A percentile compares a stretch with the other conserved stretches of the same genome.
Conservation (phyloP, 2,329 filamentous ascomycete species). For the Elsinoe necatrix region DNA sequence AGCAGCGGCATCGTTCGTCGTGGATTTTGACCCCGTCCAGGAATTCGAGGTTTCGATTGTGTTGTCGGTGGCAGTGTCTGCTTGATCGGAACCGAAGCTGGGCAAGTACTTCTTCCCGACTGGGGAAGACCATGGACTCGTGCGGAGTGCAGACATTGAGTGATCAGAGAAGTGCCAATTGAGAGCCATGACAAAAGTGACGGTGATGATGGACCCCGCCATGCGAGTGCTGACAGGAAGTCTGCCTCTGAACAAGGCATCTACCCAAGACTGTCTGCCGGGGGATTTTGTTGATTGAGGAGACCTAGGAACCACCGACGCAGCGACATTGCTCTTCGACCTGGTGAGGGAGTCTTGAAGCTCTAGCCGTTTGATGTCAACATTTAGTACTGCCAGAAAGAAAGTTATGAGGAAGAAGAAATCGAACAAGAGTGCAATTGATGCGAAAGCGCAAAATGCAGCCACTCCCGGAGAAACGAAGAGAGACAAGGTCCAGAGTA, state of each 20-base stretch:
- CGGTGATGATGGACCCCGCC: conserved; percentile 63
- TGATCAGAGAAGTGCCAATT: conserved; percentile 71
- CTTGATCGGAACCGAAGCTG: conserved; percentile 13
- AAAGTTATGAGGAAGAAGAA: conserved; percentile 72
- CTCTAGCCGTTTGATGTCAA: conserved; percentile 69
- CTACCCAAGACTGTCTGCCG: conserved; percentile 48
- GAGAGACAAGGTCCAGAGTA: conserved; percentile 57
- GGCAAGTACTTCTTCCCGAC: conserved; percentile 16
- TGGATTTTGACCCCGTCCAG: conserved; percentile 69
- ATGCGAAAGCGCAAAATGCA: conserved; percentile 68
- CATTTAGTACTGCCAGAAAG: conserved; percentile 68
- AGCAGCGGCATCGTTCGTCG: conserved; percentile 59
- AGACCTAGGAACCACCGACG: neutral
- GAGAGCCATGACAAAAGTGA: conserved; percentile 62
- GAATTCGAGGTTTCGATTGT: conserved; percentile 61
- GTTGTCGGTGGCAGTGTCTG: conserved; percentile 55
- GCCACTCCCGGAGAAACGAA: conserved; percentile 62
- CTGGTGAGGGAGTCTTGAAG: conserved; percentile 60
- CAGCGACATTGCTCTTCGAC: conserved; percentile 27
- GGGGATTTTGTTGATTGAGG: conserved; percentile 23
- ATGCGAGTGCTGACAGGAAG: conserved; percentile 63
- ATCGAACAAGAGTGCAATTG: conserved; percentile 66
- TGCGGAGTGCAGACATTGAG: conserved; percentile 9
- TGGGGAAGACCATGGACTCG: conserved; percentile 14
- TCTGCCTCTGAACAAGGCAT: conserved; percentile 55